Evolutionary conservation across 495 filamentous ascomycete species (phyloP).

Genomic region (Cercophora newfieldiana): DNA sequence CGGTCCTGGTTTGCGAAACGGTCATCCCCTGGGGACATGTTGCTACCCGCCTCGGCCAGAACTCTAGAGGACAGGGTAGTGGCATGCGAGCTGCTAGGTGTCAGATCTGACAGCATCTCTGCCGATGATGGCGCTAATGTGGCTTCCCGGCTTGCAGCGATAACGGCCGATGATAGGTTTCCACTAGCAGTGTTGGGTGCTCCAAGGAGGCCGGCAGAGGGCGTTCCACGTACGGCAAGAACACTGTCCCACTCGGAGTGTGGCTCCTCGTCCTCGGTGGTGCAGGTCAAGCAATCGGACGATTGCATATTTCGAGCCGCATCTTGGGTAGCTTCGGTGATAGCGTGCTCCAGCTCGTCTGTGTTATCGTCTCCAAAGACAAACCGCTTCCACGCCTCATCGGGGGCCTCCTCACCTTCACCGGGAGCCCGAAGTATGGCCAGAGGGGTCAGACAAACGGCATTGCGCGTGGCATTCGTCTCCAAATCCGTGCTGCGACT

Average conservation of each 20-base stretch:
- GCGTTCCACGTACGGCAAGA: slow-evolving; percentile 24
- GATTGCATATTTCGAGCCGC: slow-evolving; percentile 32
- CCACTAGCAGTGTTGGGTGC: slow-evolving; percentile 1
- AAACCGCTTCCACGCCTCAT: slow-evolving; percentile 43
- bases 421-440: neutral
- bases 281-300: slow-evolving; percentile 22
- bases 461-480: neutral
- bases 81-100: neutral
- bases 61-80: slow-evolving; percentile 1
- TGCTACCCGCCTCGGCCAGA: slow-evolving; percentile 13
- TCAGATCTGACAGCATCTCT: neutral
- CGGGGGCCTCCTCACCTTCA: slow-evolving; percentile 19
- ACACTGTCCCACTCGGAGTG: slow-evolving; percentile 21
- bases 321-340: slow-evolving; percentile 39
- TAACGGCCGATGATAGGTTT: neutral
- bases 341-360: slow-evolving; percentile 37
- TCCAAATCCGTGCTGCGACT: neutral
- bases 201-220: slow-evolving; percentile 5
- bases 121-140: neutral
- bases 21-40: neutral
- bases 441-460: neutral
- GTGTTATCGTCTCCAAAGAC: slow-evolving; percentile 35
- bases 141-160: slow-evolving; percentile 5
- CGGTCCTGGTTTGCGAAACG: neutral
- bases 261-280: neutral